A percentile compares a stretch with the other conserved stretches of the same genome.
Conservation (phyloP, 106 monocot genomes). For the Dendrobium nobile region DNA sequence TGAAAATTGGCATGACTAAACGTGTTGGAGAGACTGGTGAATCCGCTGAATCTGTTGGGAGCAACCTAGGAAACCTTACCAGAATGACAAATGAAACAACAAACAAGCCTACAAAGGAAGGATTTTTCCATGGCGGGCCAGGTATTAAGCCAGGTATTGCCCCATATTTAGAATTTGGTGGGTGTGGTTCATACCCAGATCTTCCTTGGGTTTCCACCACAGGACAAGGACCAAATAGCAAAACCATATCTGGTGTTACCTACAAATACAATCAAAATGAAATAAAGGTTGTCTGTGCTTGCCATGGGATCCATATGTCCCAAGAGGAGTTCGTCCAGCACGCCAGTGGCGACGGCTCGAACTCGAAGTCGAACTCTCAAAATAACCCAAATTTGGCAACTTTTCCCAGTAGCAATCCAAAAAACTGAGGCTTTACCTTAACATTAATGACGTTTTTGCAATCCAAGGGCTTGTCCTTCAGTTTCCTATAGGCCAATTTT, state of each 20-base stretch:
- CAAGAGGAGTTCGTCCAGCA: conserved; percentile 88
- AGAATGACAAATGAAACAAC: conserved; percentile 22
- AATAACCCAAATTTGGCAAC: conserved; percentile 20
- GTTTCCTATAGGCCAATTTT: not conserved
- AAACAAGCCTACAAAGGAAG: conserved; percentile 17
- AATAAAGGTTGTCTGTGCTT: conserved; percentile 89
- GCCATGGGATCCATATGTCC: conserved; percentile 91
- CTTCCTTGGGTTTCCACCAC: conserved; percentile 96
- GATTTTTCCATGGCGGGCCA: conserved; percentile 18
- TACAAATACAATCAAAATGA: conserved; percentile 72
- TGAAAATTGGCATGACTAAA: not conserved
- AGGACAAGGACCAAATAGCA: conserved; percentile 65
- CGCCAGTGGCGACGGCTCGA: conserved; percentile 34
- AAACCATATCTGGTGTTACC: conserved; percentile 84
- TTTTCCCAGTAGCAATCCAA: conserved; percentile 26
- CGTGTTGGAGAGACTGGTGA: not conserved
- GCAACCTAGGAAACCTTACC: conserved; percentile 17
- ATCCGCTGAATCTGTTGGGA: conserved; percentile 27
- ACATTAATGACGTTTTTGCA: not conserved
- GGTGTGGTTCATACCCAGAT: conserved; percentile 70
- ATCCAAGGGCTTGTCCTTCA: not conserved
- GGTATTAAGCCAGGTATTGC: conserved; percentile 65
- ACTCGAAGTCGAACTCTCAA: not conserved
- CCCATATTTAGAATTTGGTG: conserved; percentile 65
- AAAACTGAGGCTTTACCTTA: conserved; percentile 45